Conservation (phyloP, 169 alveolate genomes). For the Cryptosporidium sp. region DNA sequence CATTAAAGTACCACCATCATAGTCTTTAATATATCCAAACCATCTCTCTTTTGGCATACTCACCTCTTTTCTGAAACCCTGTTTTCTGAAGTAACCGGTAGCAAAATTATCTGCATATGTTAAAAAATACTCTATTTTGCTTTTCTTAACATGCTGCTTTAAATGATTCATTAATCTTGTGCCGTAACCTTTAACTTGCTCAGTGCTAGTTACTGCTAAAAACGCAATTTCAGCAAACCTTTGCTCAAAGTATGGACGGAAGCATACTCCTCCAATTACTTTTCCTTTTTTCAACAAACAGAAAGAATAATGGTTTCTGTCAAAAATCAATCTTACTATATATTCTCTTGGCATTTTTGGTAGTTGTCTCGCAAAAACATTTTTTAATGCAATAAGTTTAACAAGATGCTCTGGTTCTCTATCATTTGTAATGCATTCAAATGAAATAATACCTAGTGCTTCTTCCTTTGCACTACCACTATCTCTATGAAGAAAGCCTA, state of each 20-base stretch:
- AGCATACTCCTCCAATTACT: slow-evolving; percentile 98
- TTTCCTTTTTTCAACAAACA: slow-evolving; percentile 90
- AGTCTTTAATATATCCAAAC: slow-evolving; percentile 98
- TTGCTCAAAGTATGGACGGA: slow-evolving; percentile 90
- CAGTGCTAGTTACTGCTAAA: slow-evolving; percentile 97
- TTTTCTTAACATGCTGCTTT: slow-evolving; percentile 93
- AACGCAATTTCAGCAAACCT: slow-evolving; percentile 98
- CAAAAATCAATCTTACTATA: slow-evolving; percentile 96
- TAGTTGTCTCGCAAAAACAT: slow-evolving; percentile 94
- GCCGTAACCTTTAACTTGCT: slow-evolving; percentile 98
- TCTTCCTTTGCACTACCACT: slow-evolving; percentile 93
- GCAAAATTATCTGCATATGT: slow-evolving; percentile 98
- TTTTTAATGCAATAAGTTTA: slow-evolving; percentile 92
- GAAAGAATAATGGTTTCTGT: slow-evolving; percentile 96
- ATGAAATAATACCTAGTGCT: slow-evolving; percentile 88
- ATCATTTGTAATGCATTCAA: slow-evolving; percentile 92
- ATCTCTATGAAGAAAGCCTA: slow-evolving; percentile 91
- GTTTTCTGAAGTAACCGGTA: slow-evolving; percentile 96
- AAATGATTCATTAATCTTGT: slow-evolving; percentile 97
- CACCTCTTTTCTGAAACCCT: slow-evolving; percentile 95
- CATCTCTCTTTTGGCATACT: slow-evolving; percentile 95
- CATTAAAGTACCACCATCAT: slow-evolving; percentile 99
- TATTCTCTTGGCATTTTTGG: slow-evolving; percentile 99
- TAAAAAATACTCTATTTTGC: slow-evolving; percentile 93
- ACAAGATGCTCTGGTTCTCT: slow-evolving; percentile 89